Evolutionary conservation across 2,329 filamentous ascomycete genomes (phyloP).

Genomic region (Grosmannia huntii): DNA sequence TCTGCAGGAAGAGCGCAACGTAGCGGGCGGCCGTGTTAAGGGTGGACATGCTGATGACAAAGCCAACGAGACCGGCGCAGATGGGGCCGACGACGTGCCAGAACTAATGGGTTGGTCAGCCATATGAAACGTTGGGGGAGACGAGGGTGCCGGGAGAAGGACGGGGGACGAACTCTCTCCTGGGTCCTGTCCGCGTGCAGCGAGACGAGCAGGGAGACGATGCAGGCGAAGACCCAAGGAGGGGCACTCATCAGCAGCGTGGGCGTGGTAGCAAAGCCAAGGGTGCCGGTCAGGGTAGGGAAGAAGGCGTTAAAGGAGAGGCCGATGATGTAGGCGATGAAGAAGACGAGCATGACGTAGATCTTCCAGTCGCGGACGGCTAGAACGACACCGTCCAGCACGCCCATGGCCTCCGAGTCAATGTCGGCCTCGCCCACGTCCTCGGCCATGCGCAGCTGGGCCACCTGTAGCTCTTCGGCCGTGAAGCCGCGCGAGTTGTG

Average conservation of each 20-base stretch:
- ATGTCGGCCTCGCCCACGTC: conserved; percentile 42
- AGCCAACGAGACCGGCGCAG: conserved; percentile 47
- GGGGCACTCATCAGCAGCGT: conserved; percentile 53
- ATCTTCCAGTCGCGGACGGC: conserved; percentile 47
- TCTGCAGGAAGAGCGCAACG: conserved; percentile 54
- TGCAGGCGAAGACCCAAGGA: conserved; percentile 49
- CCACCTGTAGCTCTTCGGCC: conserved; percentile 40
- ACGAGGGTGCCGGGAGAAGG: too few relatives aligned
- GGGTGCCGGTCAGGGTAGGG: conserved; percentile 51
- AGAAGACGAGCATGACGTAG: conserved; percentile 40
- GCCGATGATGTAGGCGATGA: neutral
- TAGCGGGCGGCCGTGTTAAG: conserved; percentile 49
- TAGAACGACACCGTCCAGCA: conserved; percentile 40
- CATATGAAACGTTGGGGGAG: neutral
- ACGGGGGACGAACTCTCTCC: conserved; percentile 28
- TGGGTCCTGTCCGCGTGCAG: conserved; percentile 60
- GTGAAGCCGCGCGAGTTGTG: conserved; percentile 34
- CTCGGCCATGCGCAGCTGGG: conserved; percentile 40
- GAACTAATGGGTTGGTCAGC: conserved; percentile 30
- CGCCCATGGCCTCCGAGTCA: conserved; percentile 33
- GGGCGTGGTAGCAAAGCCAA: conserved; percentile 47
- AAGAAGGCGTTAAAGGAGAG: conserved; percentile 49
- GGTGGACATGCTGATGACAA: conserved; percentile 55
- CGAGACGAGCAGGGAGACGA: conserved; percentile 51
- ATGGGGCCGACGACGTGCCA: conserved; percentile 53